phyloP scores from a whole-genome alignment of 2,329 filamentous ascomycete species.

The Cladophialophora chaetospira region DNA sequence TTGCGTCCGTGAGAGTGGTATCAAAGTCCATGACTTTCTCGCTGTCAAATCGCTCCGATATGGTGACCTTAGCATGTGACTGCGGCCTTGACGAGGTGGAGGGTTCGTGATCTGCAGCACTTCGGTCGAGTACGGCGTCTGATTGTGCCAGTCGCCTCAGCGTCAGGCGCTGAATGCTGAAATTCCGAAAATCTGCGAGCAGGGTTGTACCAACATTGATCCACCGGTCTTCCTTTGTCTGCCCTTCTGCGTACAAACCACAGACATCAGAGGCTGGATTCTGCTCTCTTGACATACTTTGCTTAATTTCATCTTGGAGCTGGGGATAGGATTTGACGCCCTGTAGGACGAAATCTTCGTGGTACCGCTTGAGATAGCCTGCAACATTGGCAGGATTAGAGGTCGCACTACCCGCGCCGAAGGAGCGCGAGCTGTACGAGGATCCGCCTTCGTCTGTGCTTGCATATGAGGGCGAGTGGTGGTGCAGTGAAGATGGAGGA shows the following conservation, averaged over 20 bases:
- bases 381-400: constrained; percentile 52
- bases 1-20: constrained; percentile 58
- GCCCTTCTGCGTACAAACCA: not conserved
- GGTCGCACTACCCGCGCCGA: constrained; percentile 36
- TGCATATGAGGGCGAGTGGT: constrained; percentile 44
- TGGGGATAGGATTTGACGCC: constrained; percentile 57
- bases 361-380: constrained; percentile 59
- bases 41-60: constrained; percentile 46
- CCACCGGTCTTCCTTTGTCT: constrained; percentile 43
- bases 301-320: constrained; percentile 57
- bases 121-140: not conserved
- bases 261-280: constrained; percentile 15
- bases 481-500: constrained; percentile 18
- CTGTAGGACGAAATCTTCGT: constrained; percentile 62
- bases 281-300: constrained; percentile 58
- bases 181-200: constrained; percentile 57
- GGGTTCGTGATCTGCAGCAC: no score
- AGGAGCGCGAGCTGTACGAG: constrained; percentile 45
- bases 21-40: constrained; percentile 61
- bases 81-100: not conserved
- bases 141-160: constrained; percentile 49
- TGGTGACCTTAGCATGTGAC: not conserved
- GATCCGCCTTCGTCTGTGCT: constrained; percentile 55
- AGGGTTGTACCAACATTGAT: constrained; percentile 60
- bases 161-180: constrained; percentile 58